A percentile compares a stretch with the other conserved stretches of the same genome.
phyloP scores from a whole-genome alignment of 495 filamentous ascomycete species.

The Chaetomium cochliodes region DNA sequence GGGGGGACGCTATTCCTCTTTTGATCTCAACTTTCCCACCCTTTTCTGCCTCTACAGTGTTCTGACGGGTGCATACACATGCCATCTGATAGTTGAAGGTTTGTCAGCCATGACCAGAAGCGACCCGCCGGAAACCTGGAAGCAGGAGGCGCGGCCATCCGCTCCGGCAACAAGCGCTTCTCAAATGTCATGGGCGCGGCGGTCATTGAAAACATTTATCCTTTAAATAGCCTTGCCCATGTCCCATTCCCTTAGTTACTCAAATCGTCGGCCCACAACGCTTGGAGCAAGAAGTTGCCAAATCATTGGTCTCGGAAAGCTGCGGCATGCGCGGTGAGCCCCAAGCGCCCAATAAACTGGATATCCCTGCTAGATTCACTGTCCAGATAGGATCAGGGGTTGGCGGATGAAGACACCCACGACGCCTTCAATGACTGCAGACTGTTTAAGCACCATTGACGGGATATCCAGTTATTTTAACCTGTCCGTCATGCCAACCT shows the following conservation, averaged over 20 bases:
- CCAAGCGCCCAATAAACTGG: neutral
- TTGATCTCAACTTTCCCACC: slow-evolving; percentile 25
- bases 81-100: slow-evolving; percentile 14
- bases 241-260: no score
- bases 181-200: neutral
- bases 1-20: slow-evolving; percentile 23
- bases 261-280: neutral
- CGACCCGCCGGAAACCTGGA: slow-evolving; percentile 6
- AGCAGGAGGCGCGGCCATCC: neutral
- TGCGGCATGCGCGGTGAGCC: slow-evolving; percentile 9
- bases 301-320: slow-evolving; percentile 2
- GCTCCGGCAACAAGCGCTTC: neutral
- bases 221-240: no score
- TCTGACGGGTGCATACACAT: slow-evolving; percentile 24
- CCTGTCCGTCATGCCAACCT: no score
- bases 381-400: neutral
- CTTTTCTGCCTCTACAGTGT: slow-evolving; percentile 29
- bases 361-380: slow-evolving; percentile 6
- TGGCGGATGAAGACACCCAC: neutral
- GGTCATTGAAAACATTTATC: no score
- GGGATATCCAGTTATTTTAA: no score
- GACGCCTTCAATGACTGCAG: neutral
- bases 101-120: neutral
- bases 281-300: neutral
- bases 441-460: no score